Evolutionary conservation across 2,329 filamentous ascomycete genomes (phyloP).

Genomic region (Neopestalotiopsis sp.): DNA sequence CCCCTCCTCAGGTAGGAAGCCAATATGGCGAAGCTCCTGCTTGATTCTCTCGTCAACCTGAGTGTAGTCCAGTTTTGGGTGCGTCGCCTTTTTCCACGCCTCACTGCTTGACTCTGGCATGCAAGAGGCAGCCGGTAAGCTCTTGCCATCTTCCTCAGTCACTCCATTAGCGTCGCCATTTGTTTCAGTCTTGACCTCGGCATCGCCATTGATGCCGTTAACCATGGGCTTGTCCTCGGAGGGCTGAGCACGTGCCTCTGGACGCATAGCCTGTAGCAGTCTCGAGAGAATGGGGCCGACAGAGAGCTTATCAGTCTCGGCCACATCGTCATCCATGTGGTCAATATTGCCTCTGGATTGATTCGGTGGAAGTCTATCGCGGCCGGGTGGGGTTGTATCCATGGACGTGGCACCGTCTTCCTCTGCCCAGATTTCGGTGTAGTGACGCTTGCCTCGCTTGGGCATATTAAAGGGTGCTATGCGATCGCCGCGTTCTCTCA

Average conservation of each 20-base stretch:
- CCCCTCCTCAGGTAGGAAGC: conserved; percentile 75
- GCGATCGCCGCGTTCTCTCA: conserved; percentile 89
- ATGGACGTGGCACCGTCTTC: conserved; percentile 84
- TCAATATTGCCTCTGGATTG: conserved; percentile 86
- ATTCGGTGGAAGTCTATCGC: conserved; percentile 76
- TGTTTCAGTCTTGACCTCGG: conserved; percentile 60
- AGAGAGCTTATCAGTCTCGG: conserved; percentile 87
- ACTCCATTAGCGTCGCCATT: conserved; percentile 51
- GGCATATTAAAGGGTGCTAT: conserved; percentile 85
- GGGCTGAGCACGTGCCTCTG: conserved; percentile 66
- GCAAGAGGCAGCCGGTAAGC: conserved; percentile 72
- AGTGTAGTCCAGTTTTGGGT: conserved; percentile 80
- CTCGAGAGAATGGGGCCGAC: conserved; percentile 86
- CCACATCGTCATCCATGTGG: conserved; percentile 82
- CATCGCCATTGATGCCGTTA: conserved; percentile 52
- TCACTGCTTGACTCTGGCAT: conserved; percentile 80
- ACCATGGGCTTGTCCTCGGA: conserved; percentile 62
- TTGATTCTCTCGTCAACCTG: conserved; percentile 91
- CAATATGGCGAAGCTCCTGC: conserved; percentile 88
- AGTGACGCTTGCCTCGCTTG: conserved; percentile 81
- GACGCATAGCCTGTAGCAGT: conserved; percentile 79
- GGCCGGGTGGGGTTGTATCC: conserved; percentile 66
- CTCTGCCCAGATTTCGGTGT: conserved; percentile 90
- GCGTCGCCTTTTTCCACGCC: conserved; percentile 78
- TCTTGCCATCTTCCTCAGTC: conserved; percentile 45